Evolutionary conservation across 2,329 filamentous ascomycete species (phyloP).

Genomic region (Ophiosphaerella narmari): DNA sequence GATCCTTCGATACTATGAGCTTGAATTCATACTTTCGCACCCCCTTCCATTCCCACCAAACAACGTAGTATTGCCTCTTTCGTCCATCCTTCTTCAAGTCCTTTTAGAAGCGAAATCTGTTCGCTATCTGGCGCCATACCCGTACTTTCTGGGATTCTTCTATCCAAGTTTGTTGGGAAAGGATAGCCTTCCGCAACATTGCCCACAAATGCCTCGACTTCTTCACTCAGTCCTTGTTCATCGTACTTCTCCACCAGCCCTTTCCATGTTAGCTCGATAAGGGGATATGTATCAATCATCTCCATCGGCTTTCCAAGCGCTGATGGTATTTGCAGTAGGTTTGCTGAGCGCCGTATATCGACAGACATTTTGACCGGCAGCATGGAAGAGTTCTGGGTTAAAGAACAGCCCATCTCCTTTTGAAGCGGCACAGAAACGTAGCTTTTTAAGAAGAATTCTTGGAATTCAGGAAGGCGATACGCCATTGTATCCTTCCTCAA

Average conservation of each 20-base stretch:
- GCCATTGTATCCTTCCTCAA: constrained; percentile 63
- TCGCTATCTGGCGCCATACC: constrained; percentile 66
- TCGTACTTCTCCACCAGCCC: constrained; percentile 41
- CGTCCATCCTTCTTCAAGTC: constrained; percentile 50
- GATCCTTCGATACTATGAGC: no score
- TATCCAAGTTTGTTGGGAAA: constrained; percentile 66
- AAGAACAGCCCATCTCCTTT: constrained; percentile 68
- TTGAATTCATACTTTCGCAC: constrained; percentile 25
- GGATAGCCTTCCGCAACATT: constrained; percentile 64
- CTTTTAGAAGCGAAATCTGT: constrained; percentile 56
- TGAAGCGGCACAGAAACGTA: constrained; percentile 59
- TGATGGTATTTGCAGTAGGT: constrained; percentile 65
- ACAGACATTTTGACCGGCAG: constrained; percentile 62
- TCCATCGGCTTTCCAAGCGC: constrained; percentile 70
- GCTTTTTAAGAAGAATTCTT: constrained; percentile 57
- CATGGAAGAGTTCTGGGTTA: constrained; percentile 67
- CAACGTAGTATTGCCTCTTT: constrained; percentile 49
- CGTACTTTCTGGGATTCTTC: constrained; percentile 58
- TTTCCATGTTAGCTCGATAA: constrained; percentile 55
- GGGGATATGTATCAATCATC: constrained; percentile 57
- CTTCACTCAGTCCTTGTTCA: constrained; percentile 45
- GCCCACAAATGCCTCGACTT: constrained; percentile 54
- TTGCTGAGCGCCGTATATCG: constrained; percentile 61
- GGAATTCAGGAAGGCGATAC: constrained; percentile 59
- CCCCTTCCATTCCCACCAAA: constrained; percentile 46